Base-by-base conservation (phyloP, 2,329 filamentous ascomycete genomes). In the Pseudopithomyces maydicus region DNA sequence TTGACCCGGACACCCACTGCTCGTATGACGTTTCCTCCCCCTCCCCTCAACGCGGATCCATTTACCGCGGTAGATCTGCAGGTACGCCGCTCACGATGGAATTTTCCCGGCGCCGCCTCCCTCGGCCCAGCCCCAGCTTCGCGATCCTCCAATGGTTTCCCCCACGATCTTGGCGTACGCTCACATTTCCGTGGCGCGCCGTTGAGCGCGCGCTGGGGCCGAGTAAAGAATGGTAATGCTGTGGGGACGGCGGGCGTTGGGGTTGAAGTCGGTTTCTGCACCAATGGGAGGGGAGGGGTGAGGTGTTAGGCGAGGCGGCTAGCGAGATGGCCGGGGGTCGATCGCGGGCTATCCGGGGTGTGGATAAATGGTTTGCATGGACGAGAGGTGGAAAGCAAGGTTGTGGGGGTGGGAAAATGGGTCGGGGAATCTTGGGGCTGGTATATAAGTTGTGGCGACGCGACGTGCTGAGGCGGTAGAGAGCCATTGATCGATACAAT, bases 1-100 rank as follows among this genome's bases (percentile, higher is more conserved):
- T n/a, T n/a, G 5, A 36, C 45, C 45, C 23, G 44, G 33, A 22
- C 42, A 14, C 22, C 42, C 20, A 15, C 42, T 12, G 11, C 8
- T 44, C 15, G 15, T 22, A 45, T 45, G 23, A 33, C 43, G 23
- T 22, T 23, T 15, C 20, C 11, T 14, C 23, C 14, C 42, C 43
- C 2, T 33, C 23, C 43, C n/a, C 23, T 17, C 38, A 10, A 26
- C 23, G 32, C 5, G 5, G 26, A 29, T 29, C 26, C 26, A 29
- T 29, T 29, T 29, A 17, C 46, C 33, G 46, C 46, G 46, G 46
- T 33, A 49, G 33, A 49, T 49, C 44, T 47, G 44, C 29, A 48
- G 45, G 45, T 38, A 48, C 47, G 35, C 19, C 32, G 17, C 20
- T 26, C 17, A 6, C 6, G 2, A 29, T 19, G n/a, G 2, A 11